Base-by-base conservation (phyloP, 768 basidiomycete species). In the Baorangia bicolor region DNA sequence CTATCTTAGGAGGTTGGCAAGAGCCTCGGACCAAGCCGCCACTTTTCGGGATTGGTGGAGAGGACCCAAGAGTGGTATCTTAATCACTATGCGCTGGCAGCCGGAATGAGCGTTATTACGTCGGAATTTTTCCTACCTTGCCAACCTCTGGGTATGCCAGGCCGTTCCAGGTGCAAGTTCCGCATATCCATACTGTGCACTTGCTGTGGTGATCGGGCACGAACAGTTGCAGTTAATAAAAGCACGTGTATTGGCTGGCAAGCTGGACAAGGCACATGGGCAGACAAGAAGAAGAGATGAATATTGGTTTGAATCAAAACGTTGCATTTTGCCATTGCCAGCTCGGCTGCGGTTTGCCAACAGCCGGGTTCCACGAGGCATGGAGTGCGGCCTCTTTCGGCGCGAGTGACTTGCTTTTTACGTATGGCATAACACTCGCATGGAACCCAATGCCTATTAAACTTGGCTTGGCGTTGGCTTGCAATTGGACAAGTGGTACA, bases 361-460 rank as follows among this genome's bases (percentile, higher is more conserved):
- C 44, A n/a, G 48, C 55, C 56, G 58, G 43, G 20, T 0, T 41
- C 42, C 63, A 65, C 53, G 63, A 65, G 63, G 63, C 57, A 28
- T 37, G 49, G 49, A 51, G 49, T 25, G 44, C 38, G 2, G 34
- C 20, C 34, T 21, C 30, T 14, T 33, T 42, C 21, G 18, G 44
- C 0, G 18, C 21, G 35, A 18, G 16, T 0, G n/a, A 23, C 56
- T 21, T 49, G 5, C 41, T 4, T n/a, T n/a, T 53, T 55, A 53
- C 48, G 39, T 61, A 34, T 50, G 31, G 39, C 43, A 37, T 20
- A 43, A 34, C n/a, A 5, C 20, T 16, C 51, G 27, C 35, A 40
- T 21, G 38, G 43, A 27, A 18, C 23, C 13, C 4, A 25, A 42
- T 33, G 5, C 5, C 14, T 12, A 28, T 34, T 46, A 16, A 27